Evolutionary conservation across 306 rosid genomes (phyloP), one percentile per base, ranked within the genome.

Genomic region (Canavalia ensiformis): DNA sequence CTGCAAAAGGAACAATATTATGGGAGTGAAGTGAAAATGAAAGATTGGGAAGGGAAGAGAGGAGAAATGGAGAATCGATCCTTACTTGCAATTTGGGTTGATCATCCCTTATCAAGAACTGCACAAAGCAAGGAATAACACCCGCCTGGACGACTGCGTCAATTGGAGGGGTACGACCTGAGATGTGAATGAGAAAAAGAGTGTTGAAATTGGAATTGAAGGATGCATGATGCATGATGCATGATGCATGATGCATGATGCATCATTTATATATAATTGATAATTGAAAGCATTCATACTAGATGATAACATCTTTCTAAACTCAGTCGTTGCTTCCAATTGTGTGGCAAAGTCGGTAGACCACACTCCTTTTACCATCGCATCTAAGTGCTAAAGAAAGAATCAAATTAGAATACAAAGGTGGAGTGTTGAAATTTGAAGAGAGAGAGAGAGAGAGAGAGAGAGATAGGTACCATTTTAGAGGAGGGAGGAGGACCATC

Each of bases 291-390:
- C 41, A 28, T 25, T 56, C 12, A 28, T 29, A 28, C 13, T 31
- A 29, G 8, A 0, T 8, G 94, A 87, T 55, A 92, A 47, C 50
- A 92, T 78, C 83, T 86, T 88, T 67, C 90, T 84, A 73, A 92
- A 87, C 79, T 90, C 88, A 31, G 86, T 84, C n/a, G 94, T 88
- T 13, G 94, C 89, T 70, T 90, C 97, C 83, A 90, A 78, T 76
- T 88, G 91, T 18, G 74, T n/a, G 25, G 77, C 51, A n/a, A 86
- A 77, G 79, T 90, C 89, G 7, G 74, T 83, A 81, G 89, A 90
- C 91, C 89, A 90, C 12, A 90, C 58, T 68, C 88, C 87, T 85
- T 87, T 86, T 47, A 88, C 91, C 88, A 92, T 80, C 37, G 41
- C 41, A 37, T 37, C 41, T 37, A 37, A 37, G 41, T 37, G 2